Conservation (phyloP, 2,329 filamentous ascomycete species). For the Penicillium griseofulvum region DNA sequence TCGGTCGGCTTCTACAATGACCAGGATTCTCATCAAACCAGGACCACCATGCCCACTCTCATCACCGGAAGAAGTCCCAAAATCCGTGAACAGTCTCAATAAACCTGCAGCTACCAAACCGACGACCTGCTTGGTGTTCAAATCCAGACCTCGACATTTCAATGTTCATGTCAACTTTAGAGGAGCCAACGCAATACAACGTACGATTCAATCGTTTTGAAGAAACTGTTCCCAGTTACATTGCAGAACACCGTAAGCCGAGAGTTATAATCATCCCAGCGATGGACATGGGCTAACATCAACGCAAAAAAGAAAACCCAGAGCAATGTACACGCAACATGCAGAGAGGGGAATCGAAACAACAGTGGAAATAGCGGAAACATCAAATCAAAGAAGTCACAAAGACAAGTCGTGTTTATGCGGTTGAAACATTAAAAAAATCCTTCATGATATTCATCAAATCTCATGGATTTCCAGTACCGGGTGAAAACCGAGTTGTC, state of each 20-base stretch:
- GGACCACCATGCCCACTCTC: background rate
- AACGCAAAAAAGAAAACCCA: conserved; percentile 11
- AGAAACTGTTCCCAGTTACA: conserved; percentile 12
- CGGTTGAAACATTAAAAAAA: conserved; percentile 15
- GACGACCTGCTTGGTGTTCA: background rate
- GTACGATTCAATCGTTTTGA: background rate
- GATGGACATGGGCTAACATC: conserved; percentile 8
- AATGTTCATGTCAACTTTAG: background rate
- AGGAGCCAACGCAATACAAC: background rate
- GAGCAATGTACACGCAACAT: conserved; percentile 25
- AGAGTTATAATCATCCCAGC: conserved; percentile 15
- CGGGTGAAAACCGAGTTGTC: conserved; percentile 7
- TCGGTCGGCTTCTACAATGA: background rate
- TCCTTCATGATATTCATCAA: conserved; percentile 21
- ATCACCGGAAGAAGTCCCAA: background rate
- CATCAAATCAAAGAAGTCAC: conserved; percentile 17
- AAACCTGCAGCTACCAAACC: background rate
- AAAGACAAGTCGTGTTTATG: conserved; percentile 18
- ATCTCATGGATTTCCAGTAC: conserved; percentile 1
- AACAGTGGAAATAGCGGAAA: conserved; percentile 16
- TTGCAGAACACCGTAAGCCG: conserved; percentile 4
- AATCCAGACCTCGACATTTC: background rate
- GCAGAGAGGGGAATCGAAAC: conserved; percentile 33
- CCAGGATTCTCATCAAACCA: background rate
- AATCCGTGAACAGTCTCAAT: background rate